Base-by-base conservation (phyloP, 208 protist genomes). In the Leishmania arabica region DNA sequence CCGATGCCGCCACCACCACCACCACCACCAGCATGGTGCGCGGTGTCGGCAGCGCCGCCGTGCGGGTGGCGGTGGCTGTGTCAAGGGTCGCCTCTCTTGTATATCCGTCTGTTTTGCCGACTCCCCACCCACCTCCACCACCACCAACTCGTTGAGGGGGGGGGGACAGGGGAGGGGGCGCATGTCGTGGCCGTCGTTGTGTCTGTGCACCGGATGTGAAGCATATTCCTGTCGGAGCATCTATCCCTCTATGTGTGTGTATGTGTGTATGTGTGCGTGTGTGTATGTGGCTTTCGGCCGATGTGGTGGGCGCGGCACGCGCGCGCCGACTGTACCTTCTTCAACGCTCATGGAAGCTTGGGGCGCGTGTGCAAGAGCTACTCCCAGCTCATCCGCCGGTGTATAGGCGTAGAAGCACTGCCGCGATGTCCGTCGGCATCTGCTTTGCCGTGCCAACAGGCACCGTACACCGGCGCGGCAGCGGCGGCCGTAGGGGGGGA, bases 171-270 rank as follows among this genome's bases (percentile, higher is more conserved):
- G 51, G 51, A 19, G 51, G 24, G 17, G 56, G 56, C 13, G 56
- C 24, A 9, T 24, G 24, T 6, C 56, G 27, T 31, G 27, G 56
- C 24, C 4, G 56, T 31, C 0, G 51, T 54, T 13, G 51, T 54
- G 51, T 21, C 17, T 13, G 17, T 21, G 51, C 51, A 54, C 51
- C 51, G 51, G 51, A 54, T 21, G 51, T 21, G 17, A 17, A 54
- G 51, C 51, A 15, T 54, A 21, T 21, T 31, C 56, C 17, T 19
- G 4, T 34, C 11, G 64, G 64, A n/a, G 37, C 31, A 2, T 69
- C 34, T 40, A 24, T 42, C 15, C 27, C 19, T 74, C 62, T 80
- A 19, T 80, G 66, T 74, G 9, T 74, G 77, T 17, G 37, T 80
- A 8, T 34, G 70, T 56, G 45, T 53, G 70, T 56, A 24, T 53